These are phyloP conservation scores for Rhodomyrtus tomentosa DNA, from an alignment of 345 rosid genomes.

Conservation along the genomic window DNA sequence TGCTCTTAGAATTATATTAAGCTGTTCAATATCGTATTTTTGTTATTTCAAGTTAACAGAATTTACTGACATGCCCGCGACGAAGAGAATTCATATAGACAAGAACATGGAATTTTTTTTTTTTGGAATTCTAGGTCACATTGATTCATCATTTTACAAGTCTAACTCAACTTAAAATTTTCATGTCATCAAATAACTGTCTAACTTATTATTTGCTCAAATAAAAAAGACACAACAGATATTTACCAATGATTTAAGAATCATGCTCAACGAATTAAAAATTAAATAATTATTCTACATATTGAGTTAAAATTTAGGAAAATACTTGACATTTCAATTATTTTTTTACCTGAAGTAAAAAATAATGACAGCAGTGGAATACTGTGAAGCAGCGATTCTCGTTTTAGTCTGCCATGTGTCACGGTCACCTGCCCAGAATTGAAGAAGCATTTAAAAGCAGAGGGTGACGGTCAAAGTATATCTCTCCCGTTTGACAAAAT, in stretches of 20 bases:
- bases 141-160: neutral
- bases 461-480: neutral
- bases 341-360: too few species aligned
- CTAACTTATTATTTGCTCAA: neutral
- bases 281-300: neutral
- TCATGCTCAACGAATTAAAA: neutral
- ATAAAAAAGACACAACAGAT: neutral
- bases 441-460: neutral
- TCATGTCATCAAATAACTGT: neutral
- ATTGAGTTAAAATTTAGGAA: neutral
- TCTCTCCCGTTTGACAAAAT: neutral
- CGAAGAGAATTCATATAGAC: neutral
- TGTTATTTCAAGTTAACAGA: neutral
- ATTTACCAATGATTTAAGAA: neutral
- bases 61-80: neutral
- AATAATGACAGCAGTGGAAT: too few species aligned
- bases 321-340: too few species aligned
- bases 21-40: too few species aligned
- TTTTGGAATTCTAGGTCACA: accelerated
- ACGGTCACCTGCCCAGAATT: neutral
- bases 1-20: too few species aligned
- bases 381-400: too few species aligned
- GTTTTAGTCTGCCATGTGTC: too few species aligned
- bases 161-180: accelerated
- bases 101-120: too few species aligned